phyloP scores from a whole-genome alignment of 441 rosid genomes.

The Mallotus japonicus region DNA sequence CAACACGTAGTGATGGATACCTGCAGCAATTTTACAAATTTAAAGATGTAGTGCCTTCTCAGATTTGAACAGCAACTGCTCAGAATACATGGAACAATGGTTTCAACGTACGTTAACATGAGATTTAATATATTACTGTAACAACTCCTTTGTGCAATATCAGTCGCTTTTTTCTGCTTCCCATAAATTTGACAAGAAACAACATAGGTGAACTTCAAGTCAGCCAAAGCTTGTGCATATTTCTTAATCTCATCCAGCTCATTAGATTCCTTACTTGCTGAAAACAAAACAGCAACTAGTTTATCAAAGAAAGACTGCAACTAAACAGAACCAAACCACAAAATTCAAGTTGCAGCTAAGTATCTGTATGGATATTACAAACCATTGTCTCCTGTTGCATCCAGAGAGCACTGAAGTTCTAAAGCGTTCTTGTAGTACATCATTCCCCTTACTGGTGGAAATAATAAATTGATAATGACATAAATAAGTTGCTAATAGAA shows the following conservation, averaged over 20 bases:
- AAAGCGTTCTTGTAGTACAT: conserved; percentile 88
- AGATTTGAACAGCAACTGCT: conserved; percentile 24
- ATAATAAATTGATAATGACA: conserved; percentile 16
- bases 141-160: conserved; percentile 57
- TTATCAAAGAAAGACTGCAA: conserved; percentile 15
- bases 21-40: conserved; percentile 36
- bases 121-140: conserved; percentile 79
- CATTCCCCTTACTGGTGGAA: conserved; percentile 86
- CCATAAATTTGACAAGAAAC: conserved; percentile 96
- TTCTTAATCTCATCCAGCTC: conserved; percentile 34
- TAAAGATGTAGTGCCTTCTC: conserved; percentile 14
- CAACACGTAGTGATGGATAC: conserved; percentile 87
- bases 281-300: conserved; percentile 29
- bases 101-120: conserved; percentile 72
- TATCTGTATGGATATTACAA: conserved; percentile 29
- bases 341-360: conserved; percentile 11
- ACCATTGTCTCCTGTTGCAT: conserved; percentile 64
- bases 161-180: conserved; percentile 68
- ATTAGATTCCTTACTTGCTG: conserved; percentile 31
- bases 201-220: conserved; percentile 94
- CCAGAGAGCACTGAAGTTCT: conserved; percentile 77
- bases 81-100: neutral
- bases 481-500: conserved; percentile 17
- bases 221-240: conserved; percentile 67
- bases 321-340: neutral